phyloP scores from a whole-genome alignment of 176 grass and related monocot species.

The Thinopyrum elongatum region DNA sequence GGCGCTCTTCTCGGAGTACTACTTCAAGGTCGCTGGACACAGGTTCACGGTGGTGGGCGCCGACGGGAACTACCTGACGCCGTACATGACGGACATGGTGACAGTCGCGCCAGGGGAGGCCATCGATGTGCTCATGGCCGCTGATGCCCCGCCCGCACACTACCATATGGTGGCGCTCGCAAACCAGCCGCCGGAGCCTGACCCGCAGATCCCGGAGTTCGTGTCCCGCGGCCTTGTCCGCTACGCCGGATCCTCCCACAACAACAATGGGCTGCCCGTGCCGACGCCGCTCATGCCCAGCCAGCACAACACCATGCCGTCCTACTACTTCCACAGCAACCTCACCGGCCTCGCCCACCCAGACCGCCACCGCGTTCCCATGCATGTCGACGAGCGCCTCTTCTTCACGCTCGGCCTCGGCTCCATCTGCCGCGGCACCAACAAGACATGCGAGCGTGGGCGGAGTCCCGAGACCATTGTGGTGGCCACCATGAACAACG shows the following conservation, averaged over 20 bases:
- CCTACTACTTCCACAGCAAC: slow-evolving; percentile 28
- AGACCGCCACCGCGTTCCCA: not conserved
- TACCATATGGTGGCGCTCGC: slow-evolving; percentile 40
- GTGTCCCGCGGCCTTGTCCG: slow-evolving; percentile 29
- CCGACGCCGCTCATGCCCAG: slow-evolving; percentile 17
- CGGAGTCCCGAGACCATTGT: slow-evolving; percentile 21
- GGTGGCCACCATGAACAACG: slow-evolving; percentile 64
- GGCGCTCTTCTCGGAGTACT: slow-evolving; percentile 18
- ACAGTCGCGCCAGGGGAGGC: slow-evolving; percentile 46
- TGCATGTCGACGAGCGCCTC: slow-evolving; percentile 38
- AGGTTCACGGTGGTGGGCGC: slow-evolving; percentile 46
- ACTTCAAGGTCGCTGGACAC: slow-evolving; percentile 26
- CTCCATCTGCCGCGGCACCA: slow-evolving; percentile 12
- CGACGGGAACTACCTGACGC: slow-evolving; percentile 55
- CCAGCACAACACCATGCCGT: slow-evolving; percentile 43
- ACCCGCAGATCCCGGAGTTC: slow-evolving; percentile 20
- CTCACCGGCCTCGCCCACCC: slow-evolving; percentile 6
- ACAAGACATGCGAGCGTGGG: not conserved
- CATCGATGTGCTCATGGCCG: slow-evolving; percentile 42
- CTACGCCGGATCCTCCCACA: not conserved
- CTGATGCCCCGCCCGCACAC: slow-evolving; percentile 8
- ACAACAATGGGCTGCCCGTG: slow-evolving; percentile 33
- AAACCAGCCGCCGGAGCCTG: slow-evolving; percentile 25
- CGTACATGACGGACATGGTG: slow-evolving; percentile 39
- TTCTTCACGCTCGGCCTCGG: slow-evolving; percentile 30